Evolutionary conservation across 148 eudicot genomes (phyloP).

Genomic region (Rhododendron henanense): DNA sequence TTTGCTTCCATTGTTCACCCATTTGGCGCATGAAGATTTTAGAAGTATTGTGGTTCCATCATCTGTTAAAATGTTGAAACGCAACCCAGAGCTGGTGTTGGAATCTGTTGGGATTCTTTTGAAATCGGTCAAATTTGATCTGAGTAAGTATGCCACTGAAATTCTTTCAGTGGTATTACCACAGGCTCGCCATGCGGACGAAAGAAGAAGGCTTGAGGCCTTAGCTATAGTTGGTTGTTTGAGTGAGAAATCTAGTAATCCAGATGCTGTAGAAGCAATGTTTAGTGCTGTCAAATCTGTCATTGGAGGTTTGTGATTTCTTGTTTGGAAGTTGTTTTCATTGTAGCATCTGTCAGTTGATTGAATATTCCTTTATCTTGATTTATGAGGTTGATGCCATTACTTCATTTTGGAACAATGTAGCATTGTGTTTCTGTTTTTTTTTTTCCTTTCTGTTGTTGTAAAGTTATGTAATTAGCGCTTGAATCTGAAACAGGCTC

Average conservation of each 20-base stretch:
- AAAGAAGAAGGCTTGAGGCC: slow-evolving; percentile 73
- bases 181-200: slow-evolving; percentile 94
- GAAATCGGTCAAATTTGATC: slow-evolving; percentile 68
- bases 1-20: slow-evolving; percentile 59
- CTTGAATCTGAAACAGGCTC: slow-evolving; percentile 54
- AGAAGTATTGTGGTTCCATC: slow-evolving; percentile 68
- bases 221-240: slow-evolving; percentile 65
- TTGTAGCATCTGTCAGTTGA: slow-evolving; percentile 13
- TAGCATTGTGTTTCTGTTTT: slow-evolving; percentile 3
- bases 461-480: neutral
- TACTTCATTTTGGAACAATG: neutral
- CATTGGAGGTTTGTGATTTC: slow-evolving; percentile 60
- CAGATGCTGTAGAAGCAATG: slow-evolving; percentile 78
- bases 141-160: slow-evolving; percentile 80
- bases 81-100: slow-evolving; percentile 91
- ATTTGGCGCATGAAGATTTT: slow-evolving; percentile 80
- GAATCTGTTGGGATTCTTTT: slow-evolving; percentile 74
- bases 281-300: slow-evolving; percentile 65
- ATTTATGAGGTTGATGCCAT: neutral
- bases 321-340: neutral
- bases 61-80: slow-evolving; percentile 88
- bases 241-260: slow-evolving; percentile 88
- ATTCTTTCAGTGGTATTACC: slow-evolving; percentile 65
- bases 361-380: neutral
- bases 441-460: neutral